Base-by-base conservation (phyloP, 257 asterid species). In the Petunia axillaris region DNA sequence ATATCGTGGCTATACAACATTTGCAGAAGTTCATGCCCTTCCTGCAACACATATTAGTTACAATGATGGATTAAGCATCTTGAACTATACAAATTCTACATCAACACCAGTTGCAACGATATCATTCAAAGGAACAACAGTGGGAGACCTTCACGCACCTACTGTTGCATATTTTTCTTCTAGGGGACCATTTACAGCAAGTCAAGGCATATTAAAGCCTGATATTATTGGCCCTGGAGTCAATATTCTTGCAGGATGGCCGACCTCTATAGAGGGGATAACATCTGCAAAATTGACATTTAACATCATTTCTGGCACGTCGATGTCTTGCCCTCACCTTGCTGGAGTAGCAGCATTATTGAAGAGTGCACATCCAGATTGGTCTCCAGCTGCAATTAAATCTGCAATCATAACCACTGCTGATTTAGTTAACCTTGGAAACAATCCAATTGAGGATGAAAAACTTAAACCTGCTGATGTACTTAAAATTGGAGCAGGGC, bases 221-320 rank as follows among this genome's bases (percentile, higher is more conserved):
- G 86, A 83, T 35, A 66, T 83, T 1, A 40, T 76, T 58, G 86
- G 86, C n/a, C 86, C 86, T 9, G 86, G 86, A 1, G 66, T 83
- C 43, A 83, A 83, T 53, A 80, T 83, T 43, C 81, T 83, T 13
- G 86, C 86, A 3, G 84, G 79, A 0, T 76, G 84, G 66, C 9
- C 11, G 2, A 0, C 1, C 4, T 11, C 78, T 7, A 35, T 4
- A 1, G 84, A 53, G 2, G 14, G 4, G 13, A 41, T 6, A 4
- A n/a, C 43, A 3, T 40, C 76, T 40, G 50, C 57, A 1, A 74
- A 55, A 9, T 59, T 83, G 5, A 25, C 71, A 8, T 83, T 83
- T 35, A 74, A 83, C 75, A 9, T 83, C 1, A 5, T 40, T 1
- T 83, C 83, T 0, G 86, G 86, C 5, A 83, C 83, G 5, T 83